A percentile compares a stretch with the other conserved stretches of the same genome.
These are phyloP conservation scores for Dryadomyces quercus-mongolicae DNA, from an alignment of 2,329 filamentous ascomycete species.

Conservation along the genomic window DNA sequence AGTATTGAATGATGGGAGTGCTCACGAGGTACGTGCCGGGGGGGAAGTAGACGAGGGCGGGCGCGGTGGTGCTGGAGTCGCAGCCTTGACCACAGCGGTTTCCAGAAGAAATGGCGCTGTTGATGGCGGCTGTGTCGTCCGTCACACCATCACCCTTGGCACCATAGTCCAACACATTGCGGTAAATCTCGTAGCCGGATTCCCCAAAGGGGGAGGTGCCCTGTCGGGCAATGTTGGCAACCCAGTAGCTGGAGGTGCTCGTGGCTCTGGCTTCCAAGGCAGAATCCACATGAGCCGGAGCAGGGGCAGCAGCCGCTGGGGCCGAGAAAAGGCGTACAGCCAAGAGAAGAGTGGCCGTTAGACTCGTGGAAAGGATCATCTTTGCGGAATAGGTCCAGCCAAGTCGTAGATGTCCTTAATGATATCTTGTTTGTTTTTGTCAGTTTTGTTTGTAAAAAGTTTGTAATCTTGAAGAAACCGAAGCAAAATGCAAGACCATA, in stretches of 20 bases:
- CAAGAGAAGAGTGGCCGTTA: slow-evolving; percentile 27
- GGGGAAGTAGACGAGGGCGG: slow-evolving; percentile 86
- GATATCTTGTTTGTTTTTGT: not conserved
- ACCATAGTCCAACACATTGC: slow-evolving; percentile 67
- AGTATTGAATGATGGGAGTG: slow-evolving; percentile 68
- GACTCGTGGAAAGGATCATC: slow-evolving; percentile 31
- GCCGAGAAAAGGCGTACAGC: slow-evolving; percentile 6
- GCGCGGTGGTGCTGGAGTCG: slow-evolving; percentile 71
- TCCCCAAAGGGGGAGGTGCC: slow-evolving; percentile 53
- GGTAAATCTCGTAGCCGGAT: slow-evolving; percentile 56
- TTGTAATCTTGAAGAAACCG: not conserved
- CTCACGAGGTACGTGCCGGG: slow-evolving; percentile 76
- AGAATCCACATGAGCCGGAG: not conserved
- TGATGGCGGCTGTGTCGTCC: slow-evolving; percentile 86
- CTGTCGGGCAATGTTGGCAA: slow-evolving; percentile 55
- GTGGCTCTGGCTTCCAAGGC: not conserved
- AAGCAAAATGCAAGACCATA: not conserved
- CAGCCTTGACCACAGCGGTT: slow-evolving; percentile 70
- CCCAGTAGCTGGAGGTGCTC: slow-evolving; percentile 50
- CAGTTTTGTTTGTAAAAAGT: not conserved
- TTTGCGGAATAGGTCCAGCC: slow-evolving; percentile 21
- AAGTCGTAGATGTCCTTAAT: not conserved
- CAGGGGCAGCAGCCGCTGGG: slow-evolving; percentile 9
- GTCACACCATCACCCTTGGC: slow-evolving; percentile 55
- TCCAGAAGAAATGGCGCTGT: slow-evolving; percentile 65